Evolutionary conservation across 768 basidiomycete genomes (phyloP).

Genomic region (Mycena epipterygia): DNA sequence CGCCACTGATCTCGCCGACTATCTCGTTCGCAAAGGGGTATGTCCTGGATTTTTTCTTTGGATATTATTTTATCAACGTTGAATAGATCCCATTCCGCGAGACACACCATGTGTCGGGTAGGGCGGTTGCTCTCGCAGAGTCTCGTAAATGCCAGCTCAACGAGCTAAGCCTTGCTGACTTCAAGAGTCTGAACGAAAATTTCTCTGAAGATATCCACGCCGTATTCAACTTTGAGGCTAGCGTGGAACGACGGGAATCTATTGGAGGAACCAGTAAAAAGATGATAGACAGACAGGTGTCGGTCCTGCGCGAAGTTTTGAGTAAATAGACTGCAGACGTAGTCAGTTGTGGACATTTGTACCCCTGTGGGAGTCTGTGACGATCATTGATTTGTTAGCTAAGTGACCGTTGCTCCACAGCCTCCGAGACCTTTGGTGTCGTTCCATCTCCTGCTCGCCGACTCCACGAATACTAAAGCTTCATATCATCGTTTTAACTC

Average conservation of each 20-base stretch:
- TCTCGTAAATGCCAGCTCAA: constrained; percentile 84
- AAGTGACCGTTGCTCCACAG: not conserved
- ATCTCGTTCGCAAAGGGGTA: constrained; percentile 98
- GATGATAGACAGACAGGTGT: constrained; percentile 90
- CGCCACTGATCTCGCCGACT: constrained; percentile 98
- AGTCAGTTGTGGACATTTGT: too few relatives aligned
- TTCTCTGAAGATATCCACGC: constrained; percentile 86
- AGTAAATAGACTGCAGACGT: constrained; percentile 40
- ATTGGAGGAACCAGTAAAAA: constrained; percentile 92
- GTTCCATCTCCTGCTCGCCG: constrained; percentile 1
- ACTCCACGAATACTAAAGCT: constrained; percentile 37
- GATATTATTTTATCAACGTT: constrained; percentile 2
- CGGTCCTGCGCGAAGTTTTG: constrained; percentile 76
- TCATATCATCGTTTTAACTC: constrained; percentile 31
- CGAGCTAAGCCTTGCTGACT: constrained; percentile 85
- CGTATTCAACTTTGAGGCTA: constrained; percentile 96
- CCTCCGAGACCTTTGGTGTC: constrained; percentile 2
- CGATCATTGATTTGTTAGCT: not conserved
- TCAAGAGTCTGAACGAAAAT: constrained; percentile 76
- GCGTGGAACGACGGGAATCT: constrained; percentile 91
- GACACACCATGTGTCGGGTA: constrained; percentile 98
- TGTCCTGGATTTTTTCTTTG: constrained; percentile 46
- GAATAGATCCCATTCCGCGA: constrained; percentile 95
- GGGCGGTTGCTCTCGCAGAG: constrained; percentile 96
- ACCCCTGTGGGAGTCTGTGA: not conserved